Evolutionary conservation across 2,329 filamentous ascomycete genomes (phyloP).

Genomic region (Aureobasidium sp.): DNA sequence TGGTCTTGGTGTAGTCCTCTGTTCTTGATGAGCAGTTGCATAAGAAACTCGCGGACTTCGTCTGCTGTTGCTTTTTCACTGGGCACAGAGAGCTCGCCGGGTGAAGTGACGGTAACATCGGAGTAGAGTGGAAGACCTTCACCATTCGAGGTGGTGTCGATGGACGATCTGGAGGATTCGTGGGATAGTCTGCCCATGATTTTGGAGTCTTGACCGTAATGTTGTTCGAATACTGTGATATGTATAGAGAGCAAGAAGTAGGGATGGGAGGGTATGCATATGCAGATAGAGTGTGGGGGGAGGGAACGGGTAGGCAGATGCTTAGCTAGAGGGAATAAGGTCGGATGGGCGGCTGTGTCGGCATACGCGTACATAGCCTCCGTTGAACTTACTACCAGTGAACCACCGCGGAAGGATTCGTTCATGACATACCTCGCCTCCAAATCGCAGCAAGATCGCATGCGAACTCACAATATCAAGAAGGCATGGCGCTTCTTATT

Average conservation of each 20-base stretch:
- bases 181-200: neutral
- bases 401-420: neutral
- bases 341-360: neutral
- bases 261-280: too few species aligned
- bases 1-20: constrained; percentile 3
- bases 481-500: too few species aligned
- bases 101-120: neutral
- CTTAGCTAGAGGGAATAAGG: neutral
- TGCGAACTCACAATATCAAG: too few species aligned
- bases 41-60: constrained; percentile 15
- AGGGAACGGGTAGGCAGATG: neutral
- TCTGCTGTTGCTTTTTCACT: constrained; percentile 12
- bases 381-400: neutral
- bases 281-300: neutral
- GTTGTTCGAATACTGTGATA: too few species aligned
- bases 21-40: neutral
- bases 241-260: too few species aligned
- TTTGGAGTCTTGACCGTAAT: too few species aligned
- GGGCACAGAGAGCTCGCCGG: neutral
- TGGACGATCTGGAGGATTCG: neutral
- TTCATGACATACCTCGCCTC: neutral
- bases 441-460: too few species aligned
- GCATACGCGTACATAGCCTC: neutral
- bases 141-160: neutral
- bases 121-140: neutral